Percentiles rank a stretch among this genome's conserved stretches.
These are phyloP conservation scores for Kingdonia uniflora DNA, from an alignment of 164 flowering plant species.

Conservation along the genomic window DNA sequence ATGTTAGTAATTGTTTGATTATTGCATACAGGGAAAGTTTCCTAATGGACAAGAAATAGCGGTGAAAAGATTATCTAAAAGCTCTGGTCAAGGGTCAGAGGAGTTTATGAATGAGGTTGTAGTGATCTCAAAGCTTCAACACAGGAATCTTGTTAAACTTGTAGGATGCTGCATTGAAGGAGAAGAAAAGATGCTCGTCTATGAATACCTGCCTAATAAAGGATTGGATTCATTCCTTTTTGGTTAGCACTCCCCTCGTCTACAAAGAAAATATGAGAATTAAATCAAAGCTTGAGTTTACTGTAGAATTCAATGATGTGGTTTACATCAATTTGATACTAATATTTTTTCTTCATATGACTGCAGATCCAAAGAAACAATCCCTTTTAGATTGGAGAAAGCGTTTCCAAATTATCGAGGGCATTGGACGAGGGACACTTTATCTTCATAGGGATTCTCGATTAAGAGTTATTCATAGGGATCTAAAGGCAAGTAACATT, in stretches of 20 bases:
- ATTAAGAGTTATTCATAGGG: constrained; percentile 14
- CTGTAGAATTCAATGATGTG: too few species aligned
- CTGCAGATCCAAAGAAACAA: constrained; percentile 7
- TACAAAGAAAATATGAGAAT: too few species aligned
- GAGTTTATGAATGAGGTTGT: constrained; percentile 1
- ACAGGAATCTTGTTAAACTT: constrained; percentile 20
- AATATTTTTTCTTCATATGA: background rate
- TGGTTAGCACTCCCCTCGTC: constrained; percentile 6
- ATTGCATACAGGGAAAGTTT: background rate
- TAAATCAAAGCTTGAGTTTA: too few species aligned
- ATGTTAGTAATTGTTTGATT: too few species aligned
- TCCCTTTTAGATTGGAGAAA: constrained; percentile 8
- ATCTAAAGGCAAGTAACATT: constrained; percentile 9
- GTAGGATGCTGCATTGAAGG: constrained; percentile 18
- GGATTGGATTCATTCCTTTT: constrained; percentile 17
- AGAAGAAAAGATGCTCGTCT: constrained; percentile 16
- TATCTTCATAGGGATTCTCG: constrained; percentile 18
- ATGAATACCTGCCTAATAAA: constrained; percentile 21
- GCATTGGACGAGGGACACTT: constrained; percentile 18
- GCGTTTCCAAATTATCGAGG: constrained; percentile 9
- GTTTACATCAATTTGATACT: too few species aligned
- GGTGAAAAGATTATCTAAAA: background rate
- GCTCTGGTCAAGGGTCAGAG: background rate
- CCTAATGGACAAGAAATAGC: constrained; percentile 3
- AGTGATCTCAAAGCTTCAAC: constrained; percentile 19